phyloP scores from a whole-genome alignment of 805 yeast species.

The Candida hungchunana region DNA sequence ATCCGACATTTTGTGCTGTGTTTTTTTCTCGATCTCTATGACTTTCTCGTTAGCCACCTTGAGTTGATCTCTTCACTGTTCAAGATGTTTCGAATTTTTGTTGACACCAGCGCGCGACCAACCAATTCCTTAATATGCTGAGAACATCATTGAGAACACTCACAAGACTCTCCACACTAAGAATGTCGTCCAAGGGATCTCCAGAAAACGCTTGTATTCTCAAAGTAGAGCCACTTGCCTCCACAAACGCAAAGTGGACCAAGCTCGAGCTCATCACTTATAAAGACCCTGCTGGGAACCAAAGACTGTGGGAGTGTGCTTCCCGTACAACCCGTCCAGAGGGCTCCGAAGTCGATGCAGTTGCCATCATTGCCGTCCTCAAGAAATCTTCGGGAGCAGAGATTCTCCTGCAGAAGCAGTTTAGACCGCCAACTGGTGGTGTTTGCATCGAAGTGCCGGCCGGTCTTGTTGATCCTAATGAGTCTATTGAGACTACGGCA shows the following conservation, averaged over 20 bases:
- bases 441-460: conserved; percentile 95
- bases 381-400: conserved; percentile 47
- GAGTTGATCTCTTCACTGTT: no score
- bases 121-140: neutral
- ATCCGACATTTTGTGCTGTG: conserved; percentile 14
- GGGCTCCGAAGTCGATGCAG: conserved; percentile 69
- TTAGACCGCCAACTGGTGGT: conserved; percentile 86
- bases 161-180: neutral
- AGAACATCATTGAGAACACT: conserved; percentile 1
- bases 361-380: conserved; percentile 78
- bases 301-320: conserved; percentile 89
- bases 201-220: conserved; percentile 35
- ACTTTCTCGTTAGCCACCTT: no score
- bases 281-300: conserved; percentile 63
- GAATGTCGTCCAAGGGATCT: conserved; percentile 27
- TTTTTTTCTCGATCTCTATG: no score
- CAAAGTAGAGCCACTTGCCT: conserved; percentile 27
- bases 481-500: conserved; percentile 75
- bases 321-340: conserved; percentile 35
- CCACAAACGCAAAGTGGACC: conserved; percentile 61
- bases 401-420: conserved; percentile 72
- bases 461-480: conserved; percentile 85
- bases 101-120: no score
- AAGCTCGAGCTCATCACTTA: conserved; percentile 63
- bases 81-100: no score